Conservation (phyloP, 1,284 basidiomycete species). For the Microbotryum lychnidis-dioicae region DNA sequence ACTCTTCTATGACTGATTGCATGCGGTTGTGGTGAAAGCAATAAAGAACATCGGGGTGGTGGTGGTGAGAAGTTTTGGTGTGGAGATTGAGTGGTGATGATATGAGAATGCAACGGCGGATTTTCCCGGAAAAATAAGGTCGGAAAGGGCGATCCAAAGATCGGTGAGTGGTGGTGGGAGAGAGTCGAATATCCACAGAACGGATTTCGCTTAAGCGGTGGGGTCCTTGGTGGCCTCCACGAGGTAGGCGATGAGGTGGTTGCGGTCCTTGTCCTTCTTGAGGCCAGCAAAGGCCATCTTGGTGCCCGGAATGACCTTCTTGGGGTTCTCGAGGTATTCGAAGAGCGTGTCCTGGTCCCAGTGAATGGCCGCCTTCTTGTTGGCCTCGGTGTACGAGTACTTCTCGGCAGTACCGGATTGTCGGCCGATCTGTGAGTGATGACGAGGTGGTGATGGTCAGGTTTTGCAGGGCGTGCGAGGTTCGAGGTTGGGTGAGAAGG, state of each 20-base stretch:
- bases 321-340: conserved; percentile 87
- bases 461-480: neutral
- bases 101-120: too few relatives aligned
- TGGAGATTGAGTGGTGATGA: too few relatives aligned
- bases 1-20: too few relatives aligned
- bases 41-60: too few relatives aligned
- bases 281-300: conserved; percentile 96
- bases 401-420: conserved; percentile 79
- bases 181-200: too few relatives aligned
- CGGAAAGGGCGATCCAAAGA: too few relatives aligned
- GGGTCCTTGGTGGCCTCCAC: conserved; percentile 66
- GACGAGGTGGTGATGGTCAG: conserved; percentile 43
- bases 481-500: neutral
- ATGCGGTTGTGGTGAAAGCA: too few relatives aligned
- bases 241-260: conserved; percentile 72
- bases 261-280: conserved; percentile 94
- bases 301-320: conserved; percentile 94
- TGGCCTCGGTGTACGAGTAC: conserved; percentile 90
- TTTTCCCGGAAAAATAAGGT: too few relatives aligned
- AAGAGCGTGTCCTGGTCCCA: conserved; percentile 84
- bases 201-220: conserved; percentile 41
- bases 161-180: too few relatives aligned
- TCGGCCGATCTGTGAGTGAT: conserved; percentile 57
- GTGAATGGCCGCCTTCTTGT: conserved; percentile 85
- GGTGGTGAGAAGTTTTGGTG: too few relatives aligned